Percentiles rank a stretch among this genome's conserved stretches.
phyloP scores from a whole-genome alignment of 2,329 filamentous ascomycete genomes.

The Raffaelea ambrosiae region DNA sequence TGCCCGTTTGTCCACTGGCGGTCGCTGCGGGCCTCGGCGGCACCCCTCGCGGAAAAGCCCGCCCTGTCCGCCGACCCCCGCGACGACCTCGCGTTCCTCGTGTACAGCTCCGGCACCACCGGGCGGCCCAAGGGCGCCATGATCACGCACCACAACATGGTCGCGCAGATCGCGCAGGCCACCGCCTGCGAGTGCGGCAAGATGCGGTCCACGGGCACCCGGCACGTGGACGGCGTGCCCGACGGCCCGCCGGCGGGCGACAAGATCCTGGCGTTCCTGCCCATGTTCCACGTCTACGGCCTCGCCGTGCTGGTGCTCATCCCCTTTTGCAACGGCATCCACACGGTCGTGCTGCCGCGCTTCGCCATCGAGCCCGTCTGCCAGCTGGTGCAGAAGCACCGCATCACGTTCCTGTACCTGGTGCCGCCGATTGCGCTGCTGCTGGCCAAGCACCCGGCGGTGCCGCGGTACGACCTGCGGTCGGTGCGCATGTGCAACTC shows the following conservation, averaged over 20 bases:
- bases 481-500: conserved; percentile 48
- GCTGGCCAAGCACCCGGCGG: conserved; percentile 62
- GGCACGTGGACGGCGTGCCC: conserved; percentile 17
- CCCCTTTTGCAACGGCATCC: conserved; percentile 26
- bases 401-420: conserved; percentile 55
- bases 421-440: conserved; percentile 70
- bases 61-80: too few species aligned
- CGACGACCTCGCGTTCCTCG: too few species aligned
- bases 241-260: conserved; percentile 31
- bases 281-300: conserved; percentile 31
- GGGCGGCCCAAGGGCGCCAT: too few species aligned
- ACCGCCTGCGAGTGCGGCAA: conserved; percentile 13
- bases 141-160: too few species aligned
- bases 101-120: too few species aligned
- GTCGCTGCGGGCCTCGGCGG: too few species aligned
- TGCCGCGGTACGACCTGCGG: conserved; percentile 54
- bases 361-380: conserved; percentile 71
- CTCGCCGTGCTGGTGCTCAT: conserved; percentile 34
- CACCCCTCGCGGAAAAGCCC: too few species aligned
- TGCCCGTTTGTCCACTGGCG: too few species aligned
- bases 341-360: conserved; percentile 58
- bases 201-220: conserved; percentile 14
- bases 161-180: too few species aligned
- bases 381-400: conserved; percentile 55
- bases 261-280: too few species aligned